Percentiles rank a stretch among this genome's conserved stretches.
phyloP scores from a whole-genome alignment of 2,329 filamentous ascomycete genomes.

The Diaporthe australafricana region DNA sequence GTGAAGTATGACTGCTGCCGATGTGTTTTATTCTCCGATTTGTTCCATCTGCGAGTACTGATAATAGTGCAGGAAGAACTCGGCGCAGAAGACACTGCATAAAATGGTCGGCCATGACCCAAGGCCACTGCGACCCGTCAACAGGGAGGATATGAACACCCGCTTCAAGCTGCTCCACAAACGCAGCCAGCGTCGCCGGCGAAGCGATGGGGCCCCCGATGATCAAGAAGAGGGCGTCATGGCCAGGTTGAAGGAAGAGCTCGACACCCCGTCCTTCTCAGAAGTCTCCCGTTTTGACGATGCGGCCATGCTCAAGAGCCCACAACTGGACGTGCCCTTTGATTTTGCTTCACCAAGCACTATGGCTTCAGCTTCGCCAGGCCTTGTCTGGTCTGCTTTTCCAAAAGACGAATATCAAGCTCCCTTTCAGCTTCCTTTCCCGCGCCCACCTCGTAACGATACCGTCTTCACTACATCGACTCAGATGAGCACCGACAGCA shows the following conservation, averaged over 20 bases:
- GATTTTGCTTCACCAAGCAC: conserved; percentile 33
- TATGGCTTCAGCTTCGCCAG: conserved; percentile 30
- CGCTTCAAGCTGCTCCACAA: conserved; percentile 58
- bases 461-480: conserved; percentile 54
- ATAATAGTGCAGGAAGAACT: conserved; percentile 59
- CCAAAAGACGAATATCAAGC: conserved; percentile 9
- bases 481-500: conserved; percentile 50
- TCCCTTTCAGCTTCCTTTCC: conserved; percentile 31
- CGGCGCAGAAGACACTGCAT: conserved; percentile 69
- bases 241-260: conserved; percentile 20
- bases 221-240: conserved; percentile 33
- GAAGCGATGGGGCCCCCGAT: conserved; percentile 34
- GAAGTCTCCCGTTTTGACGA: conserved; percentile 29
- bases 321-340: conserved; percentile 21
- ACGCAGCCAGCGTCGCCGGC: conserved; percentile 44
- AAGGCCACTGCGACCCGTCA: conserved; percentile 66
- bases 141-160: conserved; percentile 61
- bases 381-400: conserved; percentile 10
- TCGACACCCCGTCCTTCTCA: conserved; percentile 31
- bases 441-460: conserved; percentile 44
- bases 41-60: conserved; percentile 26
- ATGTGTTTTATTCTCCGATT: background rate
- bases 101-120: conserved; percentile 68
- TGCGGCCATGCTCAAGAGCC: conserved; percentile 21
- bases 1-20: conserved; percentile 51